A percentile compares a stretch with the other conserved stretches of the same genome.
Conservation (phyloP, 208 protist genomes). For the Crithidia sp. region DNA sequence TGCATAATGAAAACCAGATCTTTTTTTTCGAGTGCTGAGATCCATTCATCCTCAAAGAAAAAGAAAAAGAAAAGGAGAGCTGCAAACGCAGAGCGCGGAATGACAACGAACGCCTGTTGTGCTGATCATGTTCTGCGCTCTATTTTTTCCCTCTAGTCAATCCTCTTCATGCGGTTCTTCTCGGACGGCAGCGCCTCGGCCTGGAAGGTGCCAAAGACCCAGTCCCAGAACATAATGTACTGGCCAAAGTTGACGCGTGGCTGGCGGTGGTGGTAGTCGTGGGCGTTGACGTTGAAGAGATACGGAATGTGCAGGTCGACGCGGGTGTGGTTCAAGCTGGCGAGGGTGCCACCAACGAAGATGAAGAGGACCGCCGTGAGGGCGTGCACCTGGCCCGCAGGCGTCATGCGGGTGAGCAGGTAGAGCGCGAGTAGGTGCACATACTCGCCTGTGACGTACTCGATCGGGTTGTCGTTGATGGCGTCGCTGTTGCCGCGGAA, state of each 20-base stretch:
- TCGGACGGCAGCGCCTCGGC: constrained; percentile 40
- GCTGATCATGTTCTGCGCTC: no score
- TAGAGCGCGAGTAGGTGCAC: constrained; percentile 83
- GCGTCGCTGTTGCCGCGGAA: constrained; percentile 91
- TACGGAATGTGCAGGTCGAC: constrained; percentile 80
- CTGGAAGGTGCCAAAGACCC: constrained; percentile 86
- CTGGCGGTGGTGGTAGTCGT: constrained; percentile 92
- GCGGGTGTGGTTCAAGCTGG: constrained; percentile 92
- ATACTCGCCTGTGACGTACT: constrained; percentile 92
- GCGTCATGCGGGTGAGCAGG: constrained; percentile 66
- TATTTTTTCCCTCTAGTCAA: background rate
- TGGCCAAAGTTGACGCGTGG: constrained; percentile 91
- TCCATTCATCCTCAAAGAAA: no score
- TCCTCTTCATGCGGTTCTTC: constrained; percentile 12
- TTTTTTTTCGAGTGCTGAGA: no score
- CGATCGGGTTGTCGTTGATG: constrained; percentile 92
- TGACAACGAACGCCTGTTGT: no score
- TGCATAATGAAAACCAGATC: no score
- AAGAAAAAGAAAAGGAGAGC: no score
- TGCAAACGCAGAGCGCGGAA: no score
- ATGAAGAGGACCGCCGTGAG: constrained; percentile 73
- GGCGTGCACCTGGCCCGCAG: constrained; percentile 65
- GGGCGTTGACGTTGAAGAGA: constrained; percentile 84
- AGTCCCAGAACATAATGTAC: constrained; percentile 95
- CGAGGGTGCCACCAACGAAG: constrained; percentile 82